phyloP scores from a whole-genome alignment of 1,284 basidiomycete species.

The Leccinum pachyderme region DNA sequence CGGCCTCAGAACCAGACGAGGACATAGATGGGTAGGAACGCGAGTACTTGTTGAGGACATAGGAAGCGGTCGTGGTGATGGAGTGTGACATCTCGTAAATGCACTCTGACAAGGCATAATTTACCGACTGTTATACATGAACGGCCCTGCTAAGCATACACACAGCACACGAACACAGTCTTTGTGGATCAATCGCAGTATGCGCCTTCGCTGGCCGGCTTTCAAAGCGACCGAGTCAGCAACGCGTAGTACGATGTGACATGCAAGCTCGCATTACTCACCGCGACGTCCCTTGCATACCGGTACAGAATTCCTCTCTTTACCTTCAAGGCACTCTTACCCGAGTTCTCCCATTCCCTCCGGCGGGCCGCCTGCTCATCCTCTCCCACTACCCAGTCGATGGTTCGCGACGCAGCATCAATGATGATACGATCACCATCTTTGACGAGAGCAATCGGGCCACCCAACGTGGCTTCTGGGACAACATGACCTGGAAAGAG shows the following conservation, averaged over 20 bases:
- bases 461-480: constrained; percentile 90
- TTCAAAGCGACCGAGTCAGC: constrained; percentile 13
- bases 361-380: constrained; percentile 73
- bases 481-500: constrained; percentile 75
- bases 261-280: constrained; percentile 40
- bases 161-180: constrained; percentile 1
- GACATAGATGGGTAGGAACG: constrained; percentile 48
- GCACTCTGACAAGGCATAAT: neutral
- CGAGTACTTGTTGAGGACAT: constrained; percentile 63
- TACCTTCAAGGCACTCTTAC: constrained; percentile 65
- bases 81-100: constrained; percentile 48
- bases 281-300: constrained; percentile 79
- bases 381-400: constrained; percentile 82
- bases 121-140: neutral
- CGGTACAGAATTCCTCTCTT: constrained; percentile 69
- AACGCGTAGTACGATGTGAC: neutral
- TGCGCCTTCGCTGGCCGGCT: constrained; percentile 77
- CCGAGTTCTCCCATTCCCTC: constrained; percentile 68
- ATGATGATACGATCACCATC: constrained; percentile 90
- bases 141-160: constrained; percentile 3
- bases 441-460: constrained; percentile 91
- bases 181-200: constrained; percentile 59
- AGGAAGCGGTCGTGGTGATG: constrained; percentile 55
- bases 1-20: constrained; percentile 18
- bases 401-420: constrained; percentile 75